Evolutionary conservation across 1,139 yeast species (phyloP), one percentile per base, ranked within the genome.

Genomic region (Saccharomyces hybrid): DNA sequence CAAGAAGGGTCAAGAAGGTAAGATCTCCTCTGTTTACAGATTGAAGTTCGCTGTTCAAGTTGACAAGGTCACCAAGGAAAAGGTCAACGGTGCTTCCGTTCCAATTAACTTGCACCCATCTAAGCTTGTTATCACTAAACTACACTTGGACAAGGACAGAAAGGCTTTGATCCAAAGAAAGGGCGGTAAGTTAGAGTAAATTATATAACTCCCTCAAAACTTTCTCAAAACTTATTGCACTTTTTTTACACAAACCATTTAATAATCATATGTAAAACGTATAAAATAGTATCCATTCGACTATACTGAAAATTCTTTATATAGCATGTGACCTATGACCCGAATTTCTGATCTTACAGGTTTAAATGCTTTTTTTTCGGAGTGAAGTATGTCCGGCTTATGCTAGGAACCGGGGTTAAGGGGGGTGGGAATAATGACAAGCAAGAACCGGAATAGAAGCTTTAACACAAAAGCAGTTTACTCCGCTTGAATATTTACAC

Each of bases 1-100:
- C 74, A 88, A 88, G 88, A 95, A 93, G 85, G 99, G 98, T 77
- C 91, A 93, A 73, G 99, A 93, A 83, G 99, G 99, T 80, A 89
- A 90, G 82, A 85, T 95, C 76, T 81, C 93, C 71, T 87, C 96
- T 67, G 99, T 93, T 70, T 95, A 95, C 96, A 93, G 99, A 88
- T 88, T 93, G 80, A 95, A 93, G 81, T 95, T 82, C 76, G 85
- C 96, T 71, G 82, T 95, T 70, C 98, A 91, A 81, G 86, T 95
- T 73, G 99, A 91, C 83, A 93, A 93, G 83, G 83, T 95, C 77
- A 84, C 93, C 81, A 88, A 86, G 82, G 98, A 93, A 80, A 95
- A 93, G 84, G 89, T 96, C 71, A 88, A 86, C 82, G 99, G 98
- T 81, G 96, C 96, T 74, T 83, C 97, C 63, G 88, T 91, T 71